Evolutionary conservation across 805 yeast genomes (phyloP), one percentile per base, ranked within the genome.

Genomic region (Candida stauntonica): DNA sequence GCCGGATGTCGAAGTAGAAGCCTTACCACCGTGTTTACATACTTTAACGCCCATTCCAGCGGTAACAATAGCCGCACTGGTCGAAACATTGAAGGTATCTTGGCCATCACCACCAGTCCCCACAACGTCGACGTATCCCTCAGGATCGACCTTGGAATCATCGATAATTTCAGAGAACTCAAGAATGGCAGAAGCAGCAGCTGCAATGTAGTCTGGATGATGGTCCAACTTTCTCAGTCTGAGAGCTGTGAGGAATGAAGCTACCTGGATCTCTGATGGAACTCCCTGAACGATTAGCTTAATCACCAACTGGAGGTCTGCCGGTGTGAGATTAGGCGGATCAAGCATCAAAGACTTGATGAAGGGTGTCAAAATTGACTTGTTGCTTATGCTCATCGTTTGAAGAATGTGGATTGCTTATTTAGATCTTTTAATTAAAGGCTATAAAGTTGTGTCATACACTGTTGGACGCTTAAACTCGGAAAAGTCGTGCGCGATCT

Each of bases 61-160:
- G 0, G 88, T 93, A 3, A 93, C 88, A 33, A 93, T 87, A 1
- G 97, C 97, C 2, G 96, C 71, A 3, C 97, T 86, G 0, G 99
- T 93, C 13, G 95, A 83, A 3, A 93, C 99, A 52, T 93, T 93
- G 66, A 93, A 93, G 0, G 99, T 93, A 58, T 93, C 83, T 57
- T 93, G 96, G 2, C 96, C 96, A 58, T 93, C 99, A 13, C 99
- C 99, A 19, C 99, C 99, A 0, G 99, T 93, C 2, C 99, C 99
- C 5, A 93, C 99, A 21, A 93, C 86, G 60, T 93, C 99, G 5
- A 82, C 70, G 49, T 73, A 82, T 0, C 83, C 83, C 1, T 59
- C 61, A 1, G 63, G 51, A 28, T 72, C 74, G 12, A 75, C 72
- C 2, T 54, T 49, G 7, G 62, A 52, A 3, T 69, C 58, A 8